Evolutionary conservation across 2,329 filamentous ascomycete genomes (phyloP).

Genomic region (Aspergillus alliaceus): DNA sequence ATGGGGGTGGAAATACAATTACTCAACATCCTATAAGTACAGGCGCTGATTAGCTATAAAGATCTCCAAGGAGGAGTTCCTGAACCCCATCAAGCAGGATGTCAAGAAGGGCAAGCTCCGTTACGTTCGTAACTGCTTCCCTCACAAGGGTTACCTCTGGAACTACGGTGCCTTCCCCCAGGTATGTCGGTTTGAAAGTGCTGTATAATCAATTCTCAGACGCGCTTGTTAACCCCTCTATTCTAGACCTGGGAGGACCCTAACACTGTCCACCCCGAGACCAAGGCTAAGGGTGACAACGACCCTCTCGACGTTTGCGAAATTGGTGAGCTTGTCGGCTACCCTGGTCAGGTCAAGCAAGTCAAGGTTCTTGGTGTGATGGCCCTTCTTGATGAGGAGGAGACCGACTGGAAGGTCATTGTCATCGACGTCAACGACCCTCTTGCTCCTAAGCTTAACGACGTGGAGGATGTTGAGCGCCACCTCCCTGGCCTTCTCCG

Average conservation of each 20-base stretch:
- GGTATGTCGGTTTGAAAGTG: constrained; percentile 58
- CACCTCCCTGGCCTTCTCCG: constrained; percentile 95
- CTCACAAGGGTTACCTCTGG: constrained; percentile 99
- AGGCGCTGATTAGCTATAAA: constrained; percentile 39
- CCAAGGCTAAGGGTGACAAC: constrained; percentile 99
- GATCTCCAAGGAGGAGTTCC: constrained; percentile 98
- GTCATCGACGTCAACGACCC: constrained; percentile 99
- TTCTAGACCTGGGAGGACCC: constrained; percentile 96
- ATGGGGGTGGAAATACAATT: constrained; percentile 33
- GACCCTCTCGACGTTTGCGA: constrained; percentile 99
- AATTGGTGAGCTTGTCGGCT: constrained; percentile 96
- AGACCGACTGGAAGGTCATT: constrained; percentile 99
- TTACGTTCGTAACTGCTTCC: constrained; percentile 99
- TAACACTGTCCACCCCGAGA: constrained; percentile 93
- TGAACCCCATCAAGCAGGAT: constrained; percentile 99
- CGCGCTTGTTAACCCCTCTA: background rate
- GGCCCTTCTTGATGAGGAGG: constrained; percentile 98
- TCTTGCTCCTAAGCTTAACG: constrained; percentile 92
- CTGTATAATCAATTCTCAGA: background rate
- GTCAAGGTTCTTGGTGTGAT: constrained; percentile 99
- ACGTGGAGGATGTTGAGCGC: constrained; percentile 97
- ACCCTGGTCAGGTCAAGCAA: constrained; percentile 96
- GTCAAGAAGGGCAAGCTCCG: constrained; percentile 99
- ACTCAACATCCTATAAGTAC: background rate
- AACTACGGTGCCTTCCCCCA: constrained; percentile 99